Conservation (phyloP, 768 basidiomycete genomes). For the Exidia glandulosa region DNA sequence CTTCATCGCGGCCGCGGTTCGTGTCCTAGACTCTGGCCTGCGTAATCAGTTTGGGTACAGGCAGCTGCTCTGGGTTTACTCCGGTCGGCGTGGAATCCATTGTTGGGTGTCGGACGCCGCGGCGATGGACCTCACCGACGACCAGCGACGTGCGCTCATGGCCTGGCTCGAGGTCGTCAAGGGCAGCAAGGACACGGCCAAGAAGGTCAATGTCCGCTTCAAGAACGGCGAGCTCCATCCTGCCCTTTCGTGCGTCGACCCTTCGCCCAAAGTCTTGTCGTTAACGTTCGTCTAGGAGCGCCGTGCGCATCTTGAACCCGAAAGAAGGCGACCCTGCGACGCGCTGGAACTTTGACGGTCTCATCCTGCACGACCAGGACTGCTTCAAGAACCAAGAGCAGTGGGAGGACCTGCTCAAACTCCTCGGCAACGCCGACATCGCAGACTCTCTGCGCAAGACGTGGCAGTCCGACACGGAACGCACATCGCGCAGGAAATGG, state of each 20-base stretch:
- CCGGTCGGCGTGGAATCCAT: constrained; percentile 96
- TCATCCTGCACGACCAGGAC: constrained; percentile 77
- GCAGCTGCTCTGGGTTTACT: constrained; percentile 95
- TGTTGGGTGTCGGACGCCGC: constrained; percentile 89
- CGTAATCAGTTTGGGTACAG: constrained; percentile 85
- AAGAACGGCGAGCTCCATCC: constrained; percentile 48
- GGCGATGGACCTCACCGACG: constrained; percentile 85
- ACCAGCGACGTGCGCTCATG: constrained; percentile 80
- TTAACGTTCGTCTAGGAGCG: neutral
- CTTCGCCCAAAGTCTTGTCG: neutral
- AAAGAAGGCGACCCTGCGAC: neutral
- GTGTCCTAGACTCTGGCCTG: constrained; percentile 67
- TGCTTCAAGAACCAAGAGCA: constrained; percentile 63
- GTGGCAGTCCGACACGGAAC: constrained; percentile 45
- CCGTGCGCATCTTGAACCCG: neutral
- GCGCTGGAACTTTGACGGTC: constrained; percentile 45
- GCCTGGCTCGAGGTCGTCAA: constrained; percentile 76
- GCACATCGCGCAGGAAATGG: constrained; percentile 68
- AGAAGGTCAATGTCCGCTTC: constrained; percentile 66
- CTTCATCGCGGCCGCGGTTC: constrained; percentile 88
- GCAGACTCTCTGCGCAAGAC: constrained; percentile 37
- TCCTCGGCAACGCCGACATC: constrained; percentile 55
- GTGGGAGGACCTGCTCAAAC: constrained; percentile 60
- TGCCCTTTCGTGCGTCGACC: constrained; percentile 46
- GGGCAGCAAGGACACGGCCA: constrained; percentile 68